Base-by-base conservation (phyloP, 2,329 filamentous ascomycete genomes). In the Acephala macrosclerotiorum region DNA sequence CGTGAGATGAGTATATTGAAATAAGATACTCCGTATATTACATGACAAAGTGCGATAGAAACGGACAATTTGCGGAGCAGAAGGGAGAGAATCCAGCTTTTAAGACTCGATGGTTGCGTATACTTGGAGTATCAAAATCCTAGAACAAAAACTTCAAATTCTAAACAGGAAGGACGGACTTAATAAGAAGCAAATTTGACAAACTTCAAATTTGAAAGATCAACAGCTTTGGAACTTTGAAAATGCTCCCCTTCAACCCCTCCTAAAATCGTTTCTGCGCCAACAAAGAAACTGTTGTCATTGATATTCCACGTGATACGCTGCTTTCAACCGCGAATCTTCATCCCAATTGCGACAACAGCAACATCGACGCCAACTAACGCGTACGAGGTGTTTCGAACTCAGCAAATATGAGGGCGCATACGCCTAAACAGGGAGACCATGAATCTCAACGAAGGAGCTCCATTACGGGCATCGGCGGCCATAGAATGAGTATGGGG, bases 401-500 rank as follows among this genome's bases (percentile, higher is more conserved):
- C 57, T 59, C 38, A 42, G 38, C 7, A 9, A 66, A 29, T 11
- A 77, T 76, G 75, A 74, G 70, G 65, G 70, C 71, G 40, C 73
- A 76, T 63, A 75, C 74, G 16, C 75, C 75, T 6, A 68, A 72
- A 22, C 60, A 72, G 25, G 35, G 56, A 16, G 60, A 60, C 2
- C 71, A 76, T 62, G 62, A 70, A 14, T 69, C 73, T 14, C 63
- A 69, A 42, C 66, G 74, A 35, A 68, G 72, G 58, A 73, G 70
- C 16, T 75, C 73, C 29, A 53, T 53, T n/a, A 53, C 49, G 7
- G 67, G 71, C 29, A 68, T 65, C 20, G 64, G 62, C n/a, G 68
- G 65, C 2, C 67, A 72, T 60, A 60, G 73, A 60, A 70, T 68
- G 18, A 76, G 74, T 51, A 70, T 76, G 42, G 70, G 74, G 33